phyloP scores from a whole-genome alignment of 352 stramenopile species.

The Phytophthora fragariaefolia region DNA sequence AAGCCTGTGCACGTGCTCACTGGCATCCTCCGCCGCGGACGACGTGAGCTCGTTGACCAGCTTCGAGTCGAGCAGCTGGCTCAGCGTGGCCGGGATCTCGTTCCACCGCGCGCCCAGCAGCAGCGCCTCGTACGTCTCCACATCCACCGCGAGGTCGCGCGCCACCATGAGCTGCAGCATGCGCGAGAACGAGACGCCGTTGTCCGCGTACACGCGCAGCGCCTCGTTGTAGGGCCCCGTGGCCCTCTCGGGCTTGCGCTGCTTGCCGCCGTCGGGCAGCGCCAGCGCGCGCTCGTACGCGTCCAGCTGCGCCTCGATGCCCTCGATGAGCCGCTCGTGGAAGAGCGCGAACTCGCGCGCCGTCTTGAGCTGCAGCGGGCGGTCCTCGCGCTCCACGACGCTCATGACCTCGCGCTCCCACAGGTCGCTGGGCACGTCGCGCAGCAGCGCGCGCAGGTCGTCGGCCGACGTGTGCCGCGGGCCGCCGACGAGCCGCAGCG shows the following conservation, averaged over 20 bases:
- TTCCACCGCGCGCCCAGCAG: constrained; percentile 70
- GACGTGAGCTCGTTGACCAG: constrained; percentile 43
- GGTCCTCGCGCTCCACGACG: constrained; percentile 58
- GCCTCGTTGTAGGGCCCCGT: constrained; percentile 67
- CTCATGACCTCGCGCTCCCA: constrained; percentile 68
- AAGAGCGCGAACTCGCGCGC: constrained; percentile 54
- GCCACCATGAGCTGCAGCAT: constrained; percentile 73
- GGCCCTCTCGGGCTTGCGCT: constrained; percentile 24
- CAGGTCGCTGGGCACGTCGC: constrained; percentile 27
- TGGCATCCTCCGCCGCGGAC: constrained; percentile 24
- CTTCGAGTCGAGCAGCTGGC: constrained; percentile 59
- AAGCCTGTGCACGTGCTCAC: constrained; percentile 47
- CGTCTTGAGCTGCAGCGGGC: constrained; percentile 70
- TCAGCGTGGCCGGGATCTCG: constrained; percentile 69
- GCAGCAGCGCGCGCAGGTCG: constrained; percentile 45
- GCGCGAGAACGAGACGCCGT: constrained; percentile 54
- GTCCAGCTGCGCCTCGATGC: constrained; percentile 52
- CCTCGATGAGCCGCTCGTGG: constrained; percentile 46
- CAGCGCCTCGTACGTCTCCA: constrained; percentile 67
- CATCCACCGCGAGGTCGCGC: constrained; percentile 50
- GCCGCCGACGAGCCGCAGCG: constrained; percentile 47
- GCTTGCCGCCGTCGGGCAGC: neutral
- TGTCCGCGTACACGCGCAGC: constrained; percentile 62
- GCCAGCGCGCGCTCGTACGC: constrained; percentile 48
- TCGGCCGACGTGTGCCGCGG: constrained; percentile 32